Evolutionary conservation across 179 eudicot genomes (phyloP).

Genomic region (Heliamphora pulchella): DNA sequence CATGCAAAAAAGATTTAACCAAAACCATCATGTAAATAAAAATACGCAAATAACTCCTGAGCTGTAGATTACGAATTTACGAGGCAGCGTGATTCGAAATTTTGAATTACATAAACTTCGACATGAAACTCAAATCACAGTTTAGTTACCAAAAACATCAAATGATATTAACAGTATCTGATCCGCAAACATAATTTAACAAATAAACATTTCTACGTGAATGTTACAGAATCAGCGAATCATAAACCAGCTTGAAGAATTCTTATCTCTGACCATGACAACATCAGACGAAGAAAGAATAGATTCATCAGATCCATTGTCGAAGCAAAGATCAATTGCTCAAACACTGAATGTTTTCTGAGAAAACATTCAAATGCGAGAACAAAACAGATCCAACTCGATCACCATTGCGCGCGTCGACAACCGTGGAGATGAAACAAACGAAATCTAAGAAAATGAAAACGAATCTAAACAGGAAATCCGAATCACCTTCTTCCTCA

Average conservation of each 20-base stretch:
- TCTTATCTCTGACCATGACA: not conserved
- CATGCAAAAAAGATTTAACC: not conserved
- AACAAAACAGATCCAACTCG: not conserved
- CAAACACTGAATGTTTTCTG: not conserved
- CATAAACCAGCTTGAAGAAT: not conserved
- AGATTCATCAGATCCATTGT: not conserved
- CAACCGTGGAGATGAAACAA: not conserved
- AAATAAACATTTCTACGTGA: no score
- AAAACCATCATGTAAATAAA: not conserved
- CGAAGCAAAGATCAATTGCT: constrained; percentile 1
- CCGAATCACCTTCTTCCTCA: constrained; percentile 69
- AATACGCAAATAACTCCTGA: not conserved
- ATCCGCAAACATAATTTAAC: not conserved
- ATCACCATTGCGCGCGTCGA: not conserved
- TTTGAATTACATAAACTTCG: not conserved
- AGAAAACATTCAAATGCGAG: no score
- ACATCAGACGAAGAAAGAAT: not conserved
- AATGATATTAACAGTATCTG: not conserved
- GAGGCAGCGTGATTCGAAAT: no score
- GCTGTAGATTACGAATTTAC: not conserved
- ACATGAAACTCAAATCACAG: not conserved
- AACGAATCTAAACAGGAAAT: not conserved
- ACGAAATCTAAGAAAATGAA: not conserved
- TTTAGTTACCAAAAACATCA: not conserved
- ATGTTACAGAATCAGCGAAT: not conserved